A percentile compares a stretch with the other conserved stretches of the same genome.
These are phyloP conservation scores for Fusarium sp. DNA, from an alignment of 2,329 filamentous ascomycete species.

Conservation along the genomic window DNA sequence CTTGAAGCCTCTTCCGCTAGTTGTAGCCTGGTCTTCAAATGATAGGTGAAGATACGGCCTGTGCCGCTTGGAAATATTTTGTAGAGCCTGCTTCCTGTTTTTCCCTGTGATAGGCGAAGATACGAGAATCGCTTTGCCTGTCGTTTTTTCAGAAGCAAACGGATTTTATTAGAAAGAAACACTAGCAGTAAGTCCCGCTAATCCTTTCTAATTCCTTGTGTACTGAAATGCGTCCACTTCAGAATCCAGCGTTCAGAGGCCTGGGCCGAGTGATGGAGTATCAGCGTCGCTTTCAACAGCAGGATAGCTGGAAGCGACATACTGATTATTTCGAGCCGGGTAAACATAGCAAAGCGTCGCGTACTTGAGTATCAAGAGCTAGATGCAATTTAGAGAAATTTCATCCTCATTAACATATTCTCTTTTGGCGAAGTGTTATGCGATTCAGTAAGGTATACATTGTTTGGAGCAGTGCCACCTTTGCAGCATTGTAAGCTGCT, in stretches of 20 bases:
- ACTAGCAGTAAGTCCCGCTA: accelerated
- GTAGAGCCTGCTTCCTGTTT: no score
- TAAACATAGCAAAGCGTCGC: no score
- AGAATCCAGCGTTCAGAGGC: not conserved
- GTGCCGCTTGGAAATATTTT: not conserved
- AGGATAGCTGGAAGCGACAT: not conserved
- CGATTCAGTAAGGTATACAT: not conserved
- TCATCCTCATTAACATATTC: not conserved
- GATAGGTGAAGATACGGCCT: not conserved
- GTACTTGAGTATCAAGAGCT: accelerated
- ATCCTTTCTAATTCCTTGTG: no score
- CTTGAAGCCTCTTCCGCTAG: no score
- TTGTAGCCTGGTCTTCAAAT: not conserved
- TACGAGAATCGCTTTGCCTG: not conserved
- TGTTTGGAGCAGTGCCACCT: not conserved
- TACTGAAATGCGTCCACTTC: not conserved
- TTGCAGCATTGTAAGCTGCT: not conserved
- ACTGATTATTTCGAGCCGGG: no score
- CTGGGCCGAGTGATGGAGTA: not conserved
- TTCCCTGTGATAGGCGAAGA: not conserved
- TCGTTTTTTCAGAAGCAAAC: not conserved
- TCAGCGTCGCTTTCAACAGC: not conserved
- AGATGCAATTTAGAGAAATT: no score
- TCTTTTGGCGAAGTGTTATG: no score
- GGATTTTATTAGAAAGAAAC: not conserved